Base-by-base conservation (phyloP, 2,329 filamentous ascomycete species). In the Hypoxylon sp. region DNA sequence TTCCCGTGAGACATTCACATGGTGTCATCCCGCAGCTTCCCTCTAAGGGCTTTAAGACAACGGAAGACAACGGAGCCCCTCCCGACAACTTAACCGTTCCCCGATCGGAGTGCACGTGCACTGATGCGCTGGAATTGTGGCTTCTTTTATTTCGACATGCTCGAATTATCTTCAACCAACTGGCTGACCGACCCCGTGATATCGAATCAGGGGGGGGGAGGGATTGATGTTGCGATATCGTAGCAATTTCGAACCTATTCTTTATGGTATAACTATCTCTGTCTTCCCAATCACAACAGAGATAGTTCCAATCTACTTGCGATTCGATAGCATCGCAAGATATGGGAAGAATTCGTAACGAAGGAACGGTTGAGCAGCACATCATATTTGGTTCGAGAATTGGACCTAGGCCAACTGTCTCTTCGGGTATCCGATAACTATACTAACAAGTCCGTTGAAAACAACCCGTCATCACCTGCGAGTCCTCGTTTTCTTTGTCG, bases 401-500 rank as follows among this genome's bases (percentile, higher is more conserved):
- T 62, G 51, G 48, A 43, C 48, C 39, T 60, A 43, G n/a, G 45
- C 62, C 52, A 52, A 56, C 30, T 29, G 25, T 56, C 41, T 58
- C 53, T 55, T 12, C 30, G 67, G 69, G 69, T 70, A 71, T 71
- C 63, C 65, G 60, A 68, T 65, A 61, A 54, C 46, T 41, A 41
- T 19, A 41, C 37, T 45, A 53, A 65, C 25, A 51, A 39, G n/a
- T 34, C 37, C 16, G 48, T 55, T 34, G 50, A 34, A 56, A 8
- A 21, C 53, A 14, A 32, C 41, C 43, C 46, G 43, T 58, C 61
- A 63, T 72, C 77, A 84, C 71, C 84, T 84, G 62, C 87, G 82
- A 68, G 84, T 85, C 71, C 87, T 81, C 60, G 86, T 89, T 81
- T 88, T 88, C 80, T 89, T 89, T 14, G 85, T 84, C 53, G 85